Evolutionary conservation across 441 rosid genomes (phyloP).

Genomic region (Euphorbia schlechtendalii): DNA sequence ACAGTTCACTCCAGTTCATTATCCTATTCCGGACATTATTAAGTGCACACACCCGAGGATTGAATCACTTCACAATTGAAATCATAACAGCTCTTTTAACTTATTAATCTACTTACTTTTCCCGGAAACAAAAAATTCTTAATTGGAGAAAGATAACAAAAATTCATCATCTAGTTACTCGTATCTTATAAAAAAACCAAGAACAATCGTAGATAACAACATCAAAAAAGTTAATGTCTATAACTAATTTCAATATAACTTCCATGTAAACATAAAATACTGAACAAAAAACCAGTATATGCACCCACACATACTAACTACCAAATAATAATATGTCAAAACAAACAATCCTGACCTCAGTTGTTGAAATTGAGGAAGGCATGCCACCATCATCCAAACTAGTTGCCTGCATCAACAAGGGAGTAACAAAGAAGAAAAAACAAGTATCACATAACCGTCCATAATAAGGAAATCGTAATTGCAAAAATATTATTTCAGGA

Average conservation of each 20-base stretch:
- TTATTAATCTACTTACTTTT: background rate
- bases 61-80: background rate
- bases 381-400: conserved; percentile 32
- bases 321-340: conserved; percentile 1
- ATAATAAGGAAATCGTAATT: background rate
- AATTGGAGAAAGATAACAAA: background rate
- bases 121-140: background rate
- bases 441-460: background rate
- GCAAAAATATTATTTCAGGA: too few species aligned
- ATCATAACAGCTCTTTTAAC: background rate
- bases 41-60: background rate
- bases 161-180: background rate
- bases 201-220: background rate
- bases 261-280: background rate
- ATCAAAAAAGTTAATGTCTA: background rate
- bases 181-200: too few species aligned
- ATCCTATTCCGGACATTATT: background rate
- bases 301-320: background rate
- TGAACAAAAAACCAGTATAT: background rate
- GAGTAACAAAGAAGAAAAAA: background rate
- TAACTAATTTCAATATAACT: background rate
- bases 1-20: background rate
- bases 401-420: conserved; percentile 36
- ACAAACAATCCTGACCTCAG: conserved; percentile 45
- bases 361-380: conserved; percentile 40